These are phyloP conservation scores for Agapanthus africanus DNA, from an alignment of 106 monocot species.

Conservation along the genomic window DNA sequence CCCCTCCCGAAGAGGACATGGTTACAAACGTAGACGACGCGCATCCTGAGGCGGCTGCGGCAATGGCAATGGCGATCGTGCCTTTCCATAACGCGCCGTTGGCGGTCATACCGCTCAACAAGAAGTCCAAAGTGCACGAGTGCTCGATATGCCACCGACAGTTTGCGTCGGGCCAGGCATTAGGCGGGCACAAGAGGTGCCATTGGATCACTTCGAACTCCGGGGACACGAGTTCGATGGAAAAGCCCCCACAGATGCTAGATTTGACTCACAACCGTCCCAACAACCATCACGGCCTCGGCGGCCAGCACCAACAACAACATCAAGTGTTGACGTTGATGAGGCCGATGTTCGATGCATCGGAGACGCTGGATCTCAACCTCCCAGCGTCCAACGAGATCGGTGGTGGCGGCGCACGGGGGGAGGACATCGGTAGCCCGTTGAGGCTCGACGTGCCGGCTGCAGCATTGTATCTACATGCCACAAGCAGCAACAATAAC, in stretches of 20 bases:
- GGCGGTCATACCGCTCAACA: slow-evolving; percentile 18
- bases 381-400: slow-evolving; percentile 22
- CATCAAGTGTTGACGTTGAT: slow-evolving; percentile 24
- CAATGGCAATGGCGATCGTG: slow-evolving; percentile 28
- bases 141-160: slow-evolving; percentile 62
- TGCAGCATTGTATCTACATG: too few relatives aligned
- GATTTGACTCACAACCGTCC: too few relatives aligned
- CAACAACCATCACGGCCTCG: neutral
- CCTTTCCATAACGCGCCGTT: slow-evolving; percentile 15
- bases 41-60: neutral
- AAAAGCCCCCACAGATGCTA: neutral
- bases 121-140: slow-evolving; percentile 64
- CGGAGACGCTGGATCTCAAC: slow-evolving; percentile 42
- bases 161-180: slow-evolving; percentile 70
- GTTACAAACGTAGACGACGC: neutral
- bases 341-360: slow-evolving; percentile 10
- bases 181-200: slow-evolving; percentile 61
- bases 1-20: neutral
- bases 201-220: slow-evolving; percentile 43
- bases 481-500: slow-evolving; percentile 8
- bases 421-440: slow-evolving; percentile 15
- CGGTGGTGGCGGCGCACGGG: neutral
- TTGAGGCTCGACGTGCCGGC: too few relatives aligned
- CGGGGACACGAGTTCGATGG: neutral
- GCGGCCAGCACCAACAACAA: neutral